Evolutionary conservation across 192 early-diverging fungal genomes (phyloP).

Genomic region (Dissophora ornata): DNA sequence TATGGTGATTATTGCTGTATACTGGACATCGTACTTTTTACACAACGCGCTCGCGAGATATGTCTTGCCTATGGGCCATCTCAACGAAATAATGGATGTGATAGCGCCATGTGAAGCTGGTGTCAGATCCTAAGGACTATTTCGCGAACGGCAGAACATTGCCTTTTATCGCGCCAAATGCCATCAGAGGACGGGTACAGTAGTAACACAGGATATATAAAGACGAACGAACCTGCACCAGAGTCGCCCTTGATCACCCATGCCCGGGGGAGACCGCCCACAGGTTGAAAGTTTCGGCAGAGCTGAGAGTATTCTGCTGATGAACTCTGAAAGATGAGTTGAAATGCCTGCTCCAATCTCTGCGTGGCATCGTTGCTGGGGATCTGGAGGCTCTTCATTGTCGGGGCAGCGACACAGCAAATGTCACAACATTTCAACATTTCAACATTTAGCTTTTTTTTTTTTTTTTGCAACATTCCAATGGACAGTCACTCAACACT

Average conservation of each 20-base stretch:
- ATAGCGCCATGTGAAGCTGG: too few species aligned
- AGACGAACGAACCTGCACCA: constrained; percentile 34
- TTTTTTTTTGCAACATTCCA: too few species aligned
- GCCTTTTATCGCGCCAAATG: neutral
- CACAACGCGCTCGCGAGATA: constrained; percentile 16
- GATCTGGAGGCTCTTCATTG: constrained; percentile 20
- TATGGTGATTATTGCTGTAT: constrained; percentile 43
- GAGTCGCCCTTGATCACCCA: constrained; percentile 51
- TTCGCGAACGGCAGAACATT: too few species aligned
- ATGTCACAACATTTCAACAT: too few species aligned
- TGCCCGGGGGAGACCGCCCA: constrained; percentile 35
- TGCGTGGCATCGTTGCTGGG: constrained; percentile 34
- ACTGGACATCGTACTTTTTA: constrained; percentile 21
- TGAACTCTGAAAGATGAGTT: constrained; percentile 31
- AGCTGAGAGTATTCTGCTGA: constrained; percentile 18
- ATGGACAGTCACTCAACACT: too few species aligned
- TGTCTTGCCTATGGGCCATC: constrained; percentile 24
- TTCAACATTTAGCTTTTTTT: too few species aligned
- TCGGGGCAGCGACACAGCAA: too few species aligned
- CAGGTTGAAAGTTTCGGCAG: constrained; percentile 16
- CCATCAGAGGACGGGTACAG: neutral
- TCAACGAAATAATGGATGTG: neutral
- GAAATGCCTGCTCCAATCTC: constrained; percentile 43
- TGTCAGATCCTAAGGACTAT: too few species aligned
- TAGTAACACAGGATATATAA: too few species aligned